phyloP scores from a whole-genome alignment of 331 rosid species.

The Quercus phellos region DNA sequence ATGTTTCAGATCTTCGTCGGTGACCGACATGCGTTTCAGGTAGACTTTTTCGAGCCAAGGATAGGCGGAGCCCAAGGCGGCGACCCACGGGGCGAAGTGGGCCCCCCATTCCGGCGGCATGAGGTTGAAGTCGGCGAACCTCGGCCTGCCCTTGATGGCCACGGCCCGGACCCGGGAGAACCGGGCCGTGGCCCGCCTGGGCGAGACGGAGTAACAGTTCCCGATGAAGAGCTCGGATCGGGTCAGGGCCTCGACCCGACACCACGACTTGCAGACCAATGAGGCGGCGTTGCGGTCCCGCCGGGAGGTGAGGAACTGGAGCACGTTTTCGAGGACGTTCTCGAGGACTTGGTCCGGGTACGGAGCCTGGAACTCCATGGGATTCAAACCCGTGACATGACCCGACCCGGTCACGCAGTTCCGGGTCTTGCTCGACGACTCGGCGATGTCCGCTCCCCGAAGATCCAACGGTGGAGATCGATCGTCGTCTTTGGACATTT shows the following conservation, averaged over 20 bases:
- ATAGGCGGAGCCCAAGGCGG: conserved; percentile 52
- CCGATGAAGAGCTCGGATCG: conserved; percentile 92
- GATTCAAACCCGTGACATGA: conserved; percentile 22
- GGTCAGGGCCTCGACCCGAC: conserved; percentile 78
- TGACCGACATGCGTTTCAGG: conserved; percentile 72
- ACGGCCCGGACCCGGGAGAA: conserved; percentile 54
- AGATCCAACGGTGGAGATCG: conserved; percentile 62
- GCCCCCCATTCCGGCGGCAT: conserved; percentile 83
- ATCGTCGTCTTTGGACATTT: conserved; percentile 67
- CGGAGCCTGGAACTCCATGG: conserved; percentile 30
- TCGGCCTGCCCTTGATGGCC: conserved; percentile 70
- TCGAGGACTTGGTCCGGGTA: conserved; percentile 74
- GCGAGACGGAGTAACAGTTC: conserved; percentile 77
- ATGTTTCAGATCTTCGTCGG: conserved; percentile 52
- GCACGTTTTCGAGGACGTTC: conserved; percentile 89
- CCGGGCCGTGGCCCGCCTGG: conserved; percentile 52
- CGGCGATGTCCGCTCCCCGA: conserved; percentile 33
- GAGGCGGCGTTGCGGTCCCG: conserved; percentile 94
- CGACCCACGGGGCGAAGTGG: conserved; percentile 65
- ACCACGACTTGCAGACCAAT: conserved; percentile 92
- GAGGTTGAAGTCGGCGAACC: conserved; percentile 87
- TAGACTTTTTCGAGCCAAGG: conserved; percentile 81
- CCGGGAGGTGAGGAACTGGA: conserved; percentile 68
- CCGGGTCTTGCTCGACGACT: conserved; percentile 44
- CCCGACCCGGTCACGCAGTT: conserved; percentile 32